Base-by-base conservation (phyloP, 805 yeast genomes). In the Teunomyces pallodes region DNA sequence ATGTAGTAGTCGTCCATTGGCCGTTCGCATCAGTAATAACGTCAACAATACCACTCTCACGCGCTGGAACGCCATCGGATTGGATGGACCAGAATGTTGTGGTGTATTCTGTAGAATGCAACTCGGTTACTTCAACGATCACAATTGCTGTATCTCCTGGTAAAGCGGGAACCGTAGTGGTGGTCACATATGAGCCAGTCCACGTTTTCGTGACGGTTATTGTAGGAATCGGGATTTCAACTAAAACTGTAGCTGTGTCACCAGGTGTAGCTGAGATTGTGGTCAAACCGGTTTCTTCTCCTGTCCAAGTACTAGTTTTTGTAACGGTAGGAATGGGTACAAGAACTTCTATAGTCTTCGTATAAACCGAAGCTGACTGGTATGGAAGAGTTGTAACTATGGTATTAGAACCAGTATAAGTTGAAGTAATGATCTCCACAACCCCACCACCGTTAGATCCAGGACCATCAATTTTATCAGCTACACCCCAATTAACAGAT, bases 181-280 rank as follows among this genome's bases (percentile, higher is more conserved):
- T 33, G 8, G 38, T 36, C n/a, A 53, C 45, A n/a, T 49, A 31
- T 7, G 42, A 42, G 13, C 12, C 26, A 6, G 50, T n/a, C 5
- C 52, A 52, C 24, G 59, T 46, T 47, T 46, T 17, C 4, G 40
- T 36, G 4, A 36, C 14, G 9, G 40, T 36, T 5, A 40, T 35
- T 9, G 52, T 42, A 30, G 52, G 51, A 5, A 42, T 42, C 9
- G 66, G 66, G 10, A 55, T 59, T 20, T 52, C 50, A 12, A 59
- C 61, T n/a, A 52, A 55, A 28, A 60, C 61, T 2, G 65, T 62
- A 41, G 46, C 57, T 4, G 67, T 64, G 13, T 48, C 54, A 4
- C 51, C 51, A n/a, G 54, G 35, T 17, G 41, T 32, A 12, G 48
- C 58, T 6, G 61, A 50, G 9, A 39, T 30, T 5, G 57, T 54